Percentiles rank a stretch among this genome's conserved stretches.
Evolutionary conservation across 2,329 filamentous ascomycete species (phyloP).

Genomic region (Whalleya microplaca): DNA sequence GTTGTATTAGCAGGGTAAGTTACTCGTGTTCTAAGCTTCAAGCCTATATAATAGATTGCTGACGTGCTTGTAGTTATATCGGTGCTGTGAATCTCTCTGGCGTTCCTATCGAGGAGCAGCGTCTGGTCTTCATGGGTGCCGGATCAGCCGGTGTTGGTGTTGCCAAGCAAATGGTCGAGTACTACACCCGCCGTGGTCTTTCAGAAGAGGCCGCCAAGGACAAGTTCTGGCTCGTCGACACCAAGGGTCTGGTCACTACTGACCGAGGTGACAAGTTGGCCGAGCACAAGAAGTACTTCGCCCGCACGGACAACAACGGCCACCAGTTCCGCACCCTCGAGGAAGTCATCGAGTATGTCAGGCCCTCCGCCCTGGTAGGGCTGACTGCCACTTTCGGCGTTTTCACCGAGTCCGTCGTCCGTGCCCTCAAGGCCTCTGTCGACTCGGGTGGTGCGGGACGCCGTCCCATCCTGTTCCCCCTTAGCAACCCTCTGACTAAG

Average conservation of each 20-base stretch:
- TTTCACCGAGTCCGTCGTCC: constrained; percentile 86
- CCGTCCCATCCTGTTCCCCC: constrained; percentile 89
- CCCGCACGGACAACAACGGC: constrained; percentile 65
- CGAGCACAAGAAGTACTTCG: constrained; percentile 81
- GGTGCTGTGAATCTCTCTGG: constrained; percentile 81
- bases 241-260: constrained; percentile 89
- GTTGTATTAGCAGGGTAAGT: constrained; percentile 83
- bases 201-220: constrained; percentile 83
- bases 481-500: constrained; percentile 95
- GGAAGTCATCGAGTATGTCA: constrained; percentile 91
- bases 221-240: constrained; percentile 98
- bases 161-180: constrained; percentile 96
- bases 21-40: neutral
- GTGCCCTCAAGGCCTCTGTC: constrained; percentile 67
- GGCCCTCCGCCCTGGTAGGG: constrained; percentile 92
- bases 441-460: constrained; percentile 70
- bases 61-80: constrained; percentile 52
- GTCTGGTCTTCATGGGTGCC: constrained; percentile 93
- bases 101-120: constrained; percentile 85
- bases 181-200: constrained; percentile 90
- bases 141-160: constrained; percentile 96
- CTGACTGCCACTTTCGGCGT: constrained; percentile 92
- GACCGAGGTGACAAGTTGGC: constrained; percentile 94
- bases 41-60: constrained; percentile 9
- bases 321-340: constrained; percentile 78